A percentile compares a stretch with the other conserved stretches of the same genome.
Conservation (phyloP, 1,139 yeast species). For the Pichia norvegensis region DNA sequence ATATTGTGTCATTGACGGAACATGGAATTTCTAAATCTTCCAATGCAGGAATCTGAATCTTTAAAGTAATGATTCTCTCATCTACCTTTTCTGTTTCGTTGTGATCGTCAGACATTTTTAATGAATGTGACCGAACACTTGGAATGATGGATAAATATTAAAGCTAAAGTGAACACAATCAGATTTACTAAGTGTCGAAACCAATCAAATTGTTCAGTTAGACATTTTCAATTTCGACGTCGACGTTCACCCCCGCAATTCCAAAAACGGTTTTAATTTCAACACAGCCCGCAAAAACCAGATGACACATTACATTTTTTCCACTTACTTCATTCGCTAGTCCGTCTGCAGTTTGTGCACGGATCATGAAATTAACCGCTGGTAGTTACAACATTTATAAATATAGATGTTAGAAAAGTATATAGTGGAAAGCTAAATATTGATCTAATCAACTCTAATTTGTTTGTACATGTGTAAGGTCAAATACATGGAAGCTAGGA, state of each 20-base stretch:
- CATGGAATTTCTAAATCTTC: conserved; percentile 33
- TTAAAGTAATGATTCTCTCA: conserved; percentile 18
- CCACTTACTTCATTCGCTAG: no score
- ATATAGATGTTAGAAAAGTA: no score
- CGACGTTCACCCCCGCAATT: not conserved
- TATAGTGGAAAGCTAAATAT: not conserved
- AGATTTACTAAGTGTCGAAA: not conserved
- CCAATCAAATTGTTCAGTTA: not conserved
- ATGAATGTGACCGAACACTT: not conserved
- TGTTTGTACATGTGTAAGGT: conserved; percentile 74
- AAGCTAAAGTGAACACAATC: not conserved
- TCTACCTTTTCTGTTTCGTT: conserved; percentile 6
- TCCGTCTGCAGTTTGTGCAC: not conserved
- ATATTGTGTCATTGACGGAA: conserved; percentile 39
- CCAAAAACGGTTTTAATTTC: not conserved
- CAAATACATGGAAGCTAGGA: conserved; percentile 64
- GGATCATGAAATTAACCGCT: no score
- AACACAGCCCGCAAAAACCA: conserved; percentile 9
- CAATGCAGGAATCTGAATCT: conserved; percentile 24
- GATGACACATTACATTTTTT: no score
- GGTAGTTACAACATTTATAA: no score
- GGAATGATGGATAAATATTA: not conserved
- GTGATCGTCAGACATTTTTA: conserved; percentile 13
- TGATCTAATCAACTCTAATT: conserved; percentile 65
- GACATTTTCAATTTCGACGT: not conserved